Conservation (phyloP, 768 basidiomycete genomes). For the Mycena kentingensis region DNA sequence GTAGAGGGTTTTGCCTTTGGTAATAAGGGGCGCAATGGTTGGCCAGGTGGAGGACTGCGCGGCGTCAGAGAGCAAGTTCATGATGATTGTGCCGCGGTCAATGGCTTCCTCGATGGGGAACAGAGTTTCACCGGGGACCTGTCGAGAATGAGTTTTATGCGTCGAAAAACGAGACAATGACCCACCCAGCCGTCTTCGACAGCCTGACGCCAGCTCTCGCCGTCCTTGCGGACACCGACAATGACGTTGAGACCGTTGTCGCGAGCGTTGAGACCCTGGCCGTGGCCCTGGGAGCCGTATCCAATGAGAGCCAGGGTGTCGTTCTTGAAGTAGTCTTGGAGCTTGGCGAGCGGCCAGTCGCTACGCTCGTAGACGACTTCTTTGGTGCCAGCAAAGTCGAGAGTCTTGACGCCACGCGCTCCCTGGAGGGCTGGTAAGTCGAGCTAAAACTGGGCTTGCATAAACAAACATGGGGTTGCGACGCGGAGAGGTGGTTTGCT, state of each 20-base stretch:
- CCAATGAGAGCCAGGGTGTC: slow-evolving; percentile 99
- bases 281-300: slow-evolving; percentile 98
- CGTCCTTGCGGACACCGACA: slow-evolving; percentile 95
- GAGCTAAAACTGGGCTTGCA: slow-evolving; percentile 4
- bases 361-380: slow-evolving; percentile 93
- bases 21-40: slow-evolving; percentile 87
- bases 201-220: slow-evolving; percentile 96
- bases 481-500: slow-evolving; percentile 39
- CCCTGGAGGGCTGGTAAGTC: slow-evolving; percentile 36
- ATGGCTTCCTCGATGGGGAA: slow-evolving; percentile 99
- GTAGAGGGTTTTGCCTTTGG: slow-evolving; percentile 99
- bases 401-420: slow-evolving; percentile 86
- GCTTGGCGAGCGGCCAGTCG: slow-evolving; percentile 97
- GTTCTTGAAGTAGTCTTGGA: slow-evolving; percentile 99
- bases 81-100: slow-evolving; percentile 94
- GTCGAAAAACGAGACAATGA: slow-evolving; percentile 19
- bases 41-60: slow-evolving; percentile 99
- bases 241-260: slow-evolving; percentile 99
- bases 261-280: slow-evolving; percentile 97
- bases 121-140: slow-evolving; percentile 95
- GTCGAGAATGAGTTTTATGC: slow-evolving; percentile 3
- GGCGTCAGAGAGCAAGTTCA: slow-evolving; percentile 99
- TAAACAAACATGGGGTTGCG: slow-evolving; percentile 36
- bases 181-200: slow-evolving; percentile 92
- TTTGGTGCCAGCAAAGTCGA: slow-evolving; percentile 93